Evolutionary conservation across 2,329 filamentous ascomycete species (phyloP).

Genomic region (Alternaria metachromatica): DNA sequence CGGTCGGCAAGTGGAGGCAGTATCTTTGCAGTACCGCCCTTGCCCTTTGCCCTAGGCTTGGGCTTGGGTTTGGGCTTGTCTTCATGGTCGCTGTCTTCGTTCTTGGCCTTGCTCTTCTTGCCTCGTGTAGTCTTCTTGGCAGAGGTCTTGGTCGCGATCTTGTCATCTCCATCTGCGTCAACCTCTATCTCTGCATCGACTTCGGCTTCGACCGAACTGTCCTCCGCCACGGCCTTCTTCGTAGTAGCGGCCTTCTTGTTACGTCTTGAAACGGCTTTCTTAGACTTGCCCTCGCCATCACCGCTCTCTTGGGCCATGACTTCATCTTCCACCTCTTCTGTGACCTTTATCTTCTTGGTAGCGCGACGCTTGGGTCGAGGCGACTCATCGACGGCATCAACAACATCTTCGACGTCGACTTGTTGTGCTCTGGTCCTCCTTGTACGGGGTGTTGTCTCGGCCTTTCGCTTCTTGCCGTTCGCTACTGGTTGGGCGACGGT

Average conservation of each 20-base stretch:
- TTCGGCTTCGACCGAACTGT: not conserved
- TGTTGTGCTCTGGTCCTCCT: slow-evolving; percentile 13
- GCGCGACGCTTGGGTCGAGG: slow-evolving; percentile 21
- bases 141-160: not conserved
- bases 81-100: not conserved
- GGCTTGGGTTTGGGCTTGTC: slow-evolving; percentile 20
- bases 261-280: slow-evolving; percentile 10
- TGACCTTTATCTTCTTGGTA: slow-evolving; percentile 26
- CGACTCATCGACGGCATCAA: slow-evolving; percentile 6
- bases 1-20: slow-evolving; percentile 72
- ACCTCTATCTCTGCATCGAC: not conserved
- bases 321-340: slow-evolving; percentile 22
- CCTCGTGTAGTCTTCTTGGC: not conserved
- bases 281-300: slow-evolving; percentile 8
- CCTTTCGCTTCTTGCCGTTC: slow-evolving; percentile 39
- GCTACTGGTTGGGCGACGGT: slow-evolving; percentile 7
- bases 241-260: not conserved
- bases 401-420: slow-evolving; percentile 3
- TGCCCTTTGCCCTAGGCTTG: slow-evolving; percentile 55
- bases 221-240: not conserved
- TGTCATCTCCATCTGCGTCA: slow-evolving; percentile 11
- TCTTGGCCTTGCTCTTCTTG: slow-evolving; percentile 4
- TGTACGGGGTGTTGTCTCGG: slow-evolving; percentile 21
- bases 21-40: slow-evolving; percentile 49
- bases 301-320: slow-evolving; percentile 14